Percentiles rank a stretch among this genome's conserved stretches.
Conservation (phyloP, 2,329 filamentous ascomycete genomes). For the Colletotrichum tanaceti region DNA sequence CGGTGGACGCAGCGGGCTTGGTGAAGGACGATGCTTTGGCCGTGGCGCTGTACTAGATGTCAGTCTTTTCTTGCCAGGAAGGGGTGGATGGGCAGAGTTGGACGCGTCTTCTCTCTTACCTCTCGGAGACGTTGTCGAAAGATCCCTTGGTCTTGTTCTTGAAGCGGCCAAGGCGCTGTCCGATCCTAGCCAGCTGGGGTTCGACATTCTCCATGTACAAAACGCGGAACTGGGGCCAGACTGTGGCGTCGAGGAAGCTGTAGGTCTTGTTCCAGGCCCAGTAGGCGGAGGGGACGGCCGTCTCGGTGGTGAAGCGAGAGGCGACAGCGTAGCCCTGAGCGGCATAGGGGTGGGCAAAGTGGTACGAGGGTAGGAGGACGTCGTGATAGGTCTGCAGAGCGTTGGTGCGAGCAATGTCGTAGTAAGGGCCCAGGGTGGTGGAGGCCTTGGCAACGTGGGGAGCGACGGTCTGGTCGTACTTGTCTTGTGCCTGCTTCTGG, state of each 20-base stretch:
- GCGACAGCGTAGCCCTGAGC: slow-evolving; percentile 74
- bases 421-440: slow-evolving; percentile 75
- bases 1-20: slow-evolving; percentile 50
- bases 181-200: slow-evolving; percentile 92
- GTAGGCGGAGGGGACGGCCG: slow-evolving; percentile 77
- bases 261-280: slow-evolving; percentile 77
- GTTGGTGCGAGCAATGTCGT: slow-evolving; percentile 71
- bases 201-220: slow-evolving; percentile 94
- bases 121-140: slow-evolving; percentile 50
- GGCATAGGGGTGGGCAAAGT: slow-evolving; percentile 78
- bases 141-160: slow-evolving; percentile 59
- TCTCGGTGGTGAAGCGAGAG: slow-evolving; percentile 74
- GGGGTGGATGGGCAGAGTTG: too few species aligned
- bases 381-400: slow-evolving; percentile 76
- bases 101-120: slow-evolving; percentile 42
- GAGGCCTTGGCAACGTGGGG: slow-evolving; percentile 77
- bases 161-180: slow-evolving; percentile 85
- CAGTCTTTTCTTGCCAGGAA: not conserved
- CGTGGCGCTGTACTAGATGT: slow-evolving; percentile 15
- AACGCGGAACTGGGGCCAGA: slow-evolving; percentile 84
- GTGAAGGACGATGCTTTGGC: slow-evolving; percentile 55
- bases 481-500: slow-evolving; percentile 67
- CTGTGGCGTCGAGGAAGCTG: slow-evolving; percentile 76
- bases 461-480: slow-evolving; percentile 78
- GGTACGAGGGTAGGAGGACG: slow-evolving; percentile 80